These are phyloP conservation scores for Neonectria coccinea DNA, from an alignment of 2,329 filamentous ascomycete species.

Conservation along the genomic window DNA sequence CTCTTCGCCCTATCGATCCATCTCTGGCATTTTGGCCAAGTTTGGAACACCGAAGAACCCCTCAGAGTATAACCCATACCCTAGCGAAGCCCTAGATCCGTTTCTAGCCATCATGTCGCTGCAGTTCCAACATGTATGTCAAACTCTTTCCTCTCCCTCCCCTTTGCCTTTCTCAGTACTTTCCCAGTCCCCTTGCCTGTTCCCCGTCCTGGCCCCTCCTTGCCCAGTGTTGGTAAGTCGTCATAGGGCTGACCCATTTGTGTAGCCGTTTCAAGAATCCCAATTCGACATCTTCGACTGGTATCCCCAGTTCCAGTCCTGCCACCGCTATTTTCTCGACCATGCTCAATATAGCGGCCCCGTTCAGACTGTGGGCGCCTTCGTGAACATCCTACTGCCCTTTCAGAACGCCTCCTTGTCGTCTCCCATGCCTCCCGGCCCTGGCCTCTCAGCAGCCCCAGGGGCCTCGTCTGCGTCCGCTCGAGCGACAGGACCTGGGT, in stretches of 20 bases:
- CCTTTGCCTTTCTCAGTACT: no score
- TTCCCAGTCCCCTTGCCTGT: background rate
- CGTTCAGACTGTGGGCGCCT: constrained; percentile 89
- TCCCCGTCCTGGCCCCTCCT: background rate
- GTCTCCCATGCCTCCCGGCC: constrained; percentile 55
- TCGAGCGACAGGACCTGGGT: constrained; percentile 44
- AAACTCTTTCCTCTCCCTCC: background rate
- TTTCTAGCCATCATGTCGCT: constrained; percentile 38
- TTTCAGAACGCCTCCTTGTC: constrained; percentile 73
- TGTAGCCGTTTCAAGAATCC: constrained; percentile 59
- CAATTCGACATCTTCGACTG: constrained; percentile 88
- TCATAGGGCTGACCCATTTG: constrained; percentile 30
- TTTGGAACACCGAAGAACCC: background rate
- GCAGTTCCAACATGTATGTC: constrained; percentile 43
- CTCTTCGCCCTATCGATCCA: background rate
- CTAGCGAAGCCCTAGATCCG: constrained; percentile 4
- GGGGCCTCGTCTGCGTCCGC: constrained; percentile 44
- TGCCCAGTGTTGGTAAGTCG: constrained; percentile 8
- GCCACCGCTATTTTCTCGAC: constrained; percentile 91
- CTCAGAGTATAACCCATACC: constrained; percentile 15
- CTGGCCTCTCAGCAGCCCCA: constrained; percentile 32
- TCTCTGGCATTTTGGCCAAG: background rate
- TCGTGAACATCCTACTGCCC: constrained; percentile 91
- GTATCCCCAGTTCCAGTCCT: constrained; percentile 92
- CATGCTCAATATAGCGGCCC: constrained; percentile 85